Base-by-base conservation (phyloP, 2,329 filamentous ascomycete species). In the Akanthomyces dipterigenus region DNA sequence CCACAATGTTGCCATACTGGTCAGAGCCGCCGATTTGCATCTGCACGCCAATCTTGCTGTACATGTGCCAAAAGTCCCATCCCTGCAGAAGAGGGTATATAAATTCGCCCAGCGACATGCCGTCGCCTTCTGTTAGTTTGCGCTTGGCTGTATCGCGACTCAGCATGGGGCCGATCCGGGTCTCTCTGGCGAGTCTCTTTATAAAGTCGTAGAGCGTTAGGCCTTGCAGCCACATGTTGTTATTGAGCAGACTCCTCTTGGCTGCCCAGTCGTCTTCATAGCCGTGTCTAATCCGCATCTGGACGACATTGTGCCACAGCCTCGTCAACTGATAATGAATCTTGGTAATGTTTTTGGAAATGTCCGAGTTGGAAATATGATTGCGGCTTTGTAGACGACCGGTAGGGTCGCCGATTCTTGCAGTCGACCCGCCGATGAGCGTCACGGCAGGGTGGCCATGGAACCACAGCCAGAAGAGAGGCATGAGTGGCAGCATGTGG, bases 31-130 rank as follows among this genome's bases (percentile, higher is more conserved):
- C 95, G 57, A 99, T 90, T 75, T 99, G 92, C 71, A 98, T 83
- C 70, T 93, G 88, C 11, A 92, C 81, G 53, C 82, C 82, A 26
- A 81, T 80, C 51, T 84, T 81, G 64, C 68, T 73, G 75, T 90
- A 96, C 77, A 98, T 82, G 67, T 90, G 82, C 90, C 91, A 98
- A 85, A 93, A 99, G 73, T 99, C 95, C 89, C 93, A 98, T 24
- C 89, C 92, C 72, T 99, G 95, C 68, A 98, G 85, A 18, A 99
- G 77, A 1, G 96, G 95, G 70, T 99, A 99, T 46, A 87, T 84
- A 73, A 99, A 96, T 72, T 99, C 95, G 40, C 91, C 88, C 68
- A 96, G 89, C 0, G 93, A 96, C 88, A 99, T 93, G 67, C 95
- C 96, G 65, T 95, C 90, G 42, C 91, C 91, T 58, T 87, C 87